A percentile compares a stretch with the other conserved stretches of the same genome.
Conservation (phyloP, 169 alveolate species). For the Theileria orientalis region DNA sequence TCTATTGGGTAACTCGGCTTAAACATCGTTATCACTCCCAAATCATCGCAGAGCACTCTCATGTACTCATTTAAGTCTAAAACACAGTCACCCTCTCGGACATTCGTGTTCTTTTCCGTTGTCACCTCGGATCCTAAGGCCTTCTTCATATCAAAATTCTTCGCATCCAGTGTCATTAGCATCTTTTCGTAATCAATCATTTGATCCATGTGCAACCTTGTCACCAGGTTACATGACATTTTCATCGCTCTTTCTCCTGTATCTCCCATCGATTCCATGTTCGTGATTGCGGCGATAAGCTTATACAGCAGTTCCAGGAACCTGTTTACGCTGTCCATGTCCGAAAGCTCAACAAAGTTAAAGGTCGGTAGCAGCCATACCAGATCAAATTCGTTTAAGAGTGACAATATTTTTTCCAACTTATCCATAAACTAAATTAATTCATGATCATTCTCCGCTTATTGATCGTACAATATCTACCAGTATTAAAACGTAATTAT, state of each 20-base stretch:
- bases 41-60: neutral
- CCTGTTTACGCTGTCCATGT: constrained; percentile 4
- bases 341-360: constrained; percentile 29
- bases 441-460: neutral
- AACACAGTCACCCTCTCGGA: too few species aligned
- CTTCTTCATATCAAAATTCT: neutral
- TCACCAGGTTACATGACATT: constrained; percentile 17
- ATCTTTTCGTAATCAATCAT: constrained; percentile 7
- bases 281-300: neutral
- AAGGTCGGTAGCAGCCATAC: constrained; percentile 58
- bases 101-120: too few species aligned
- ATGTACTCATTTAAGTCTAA: too few species aligned
- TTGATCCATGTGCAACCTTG: constrained; percentile 35
- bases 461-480: neutral
- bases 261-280: neutral
- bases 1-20: constrained; percentile 14
- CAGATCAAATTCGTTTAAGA: constrained; percentile 21
- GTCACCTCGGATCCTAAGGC: neutral
- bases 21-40: neutral
- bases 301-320: neutral
- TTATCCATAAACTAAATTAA: constrained; percentile 20
- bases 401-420: constrained; percentile 20
- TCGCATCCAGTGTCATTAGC: neutral
- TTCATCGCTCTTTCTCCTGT: neutral
- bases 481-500: too few species aligned